A percentile compares a stretch with the other conserved stretches of the same genome.
Conservation (phyloP, 2,329 filamentous ascomycete species). For the Sporothrix pseudoabietina region DNA sequence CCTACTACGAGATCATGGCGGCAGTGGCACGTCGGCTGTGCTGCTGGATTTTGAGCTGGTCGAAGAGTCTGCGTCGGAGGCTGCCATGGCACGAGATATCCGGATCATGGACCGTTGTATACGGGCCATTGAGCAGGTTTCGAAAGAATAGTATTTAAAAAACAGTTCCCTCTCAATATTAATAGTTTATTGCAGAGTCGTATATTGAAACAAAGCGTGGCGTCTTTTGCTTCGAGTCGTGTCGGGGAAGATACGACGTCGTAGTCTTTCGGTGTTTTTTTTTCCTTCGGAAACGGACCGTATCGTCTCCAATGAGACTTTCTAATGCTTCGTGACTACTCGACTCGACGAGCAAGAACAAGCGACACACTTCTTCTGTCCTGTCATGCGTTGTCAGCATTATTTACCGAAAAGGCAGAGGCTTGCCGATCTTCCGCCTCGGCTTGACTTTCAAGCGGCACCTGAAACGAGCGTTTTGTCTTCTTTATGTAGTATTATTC, state of each 20-base stretch:
- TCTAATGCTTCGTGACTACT: too few relatives aligned
- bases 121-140: background rate
- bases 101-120: slow-evolving; percentile 31
- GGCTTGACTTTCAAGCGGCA: slow-evolving; percentile 13
- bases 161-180: background rate
- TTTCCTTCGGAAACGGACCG: background rate
- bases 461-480: slow-evolving; percentile 7
- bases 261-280: background rate
- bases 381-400: background rate
- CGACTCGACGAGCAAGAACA: background rate
- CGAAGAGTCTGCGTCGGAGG: background rate
- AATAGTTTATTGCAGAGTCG: background rate
- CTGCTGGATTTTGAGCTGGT: slow-evolving; percentile 36
- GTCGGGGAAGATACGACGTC: background rate
- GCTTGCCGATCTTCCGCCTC: background rate
- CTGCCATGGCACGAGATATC: slow-evolving; percentile 29
- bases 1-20: slow-evolving; percentile 26
- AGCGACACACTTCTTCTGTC: background rate
- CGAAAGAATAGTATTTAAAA: background rate
- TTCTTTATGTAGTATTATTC: background rate
- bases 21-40: slow-evolving; percentile 25
- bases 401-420: background rate
- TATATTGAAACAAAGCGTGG: background rate
- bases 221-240: background rate
- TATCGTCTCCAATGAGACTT: background rate